These are phyloP conservation scores for Tylopilus intermedius DNA, from an alignment of 768 basidiomycete genomes.

Conservation along the genomic window DNA sequence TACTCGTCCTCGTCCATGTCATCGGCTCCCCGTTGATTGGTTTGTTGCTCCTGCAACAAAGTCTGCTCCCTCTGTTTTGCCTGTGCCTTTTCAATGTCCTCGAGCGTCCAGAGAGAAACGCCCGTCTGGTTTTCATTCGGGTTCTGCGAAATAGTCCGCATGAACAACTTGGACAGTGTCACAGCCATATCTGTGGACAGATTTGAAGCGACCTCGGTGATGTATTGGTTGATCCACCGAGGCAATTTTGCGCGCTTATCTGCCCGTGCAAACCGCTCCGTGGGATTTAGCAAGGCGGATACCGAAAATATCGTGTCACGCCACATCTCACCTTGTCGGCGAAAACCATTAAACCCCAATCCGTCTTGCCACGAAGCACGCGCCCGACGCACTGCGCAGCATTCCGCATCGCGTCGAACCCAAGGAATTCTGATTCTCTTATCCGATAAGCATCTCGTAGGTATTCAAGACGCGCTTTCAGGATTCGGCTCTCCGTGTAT, in stretches of 20 bases:
- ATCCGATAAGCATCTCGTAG: constrained; percentile 98
- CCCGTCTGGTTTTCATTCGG: constrained; percentile 95
- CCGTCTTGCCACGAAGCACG: constrained; percentile 95
- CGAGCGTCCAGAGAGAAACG: constrained; percentile 89
- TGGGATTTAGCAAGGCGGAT: neutral
- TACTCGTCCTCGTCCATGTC: constrained; percentile 53
- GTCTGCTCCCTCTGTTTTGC: constrained; percentile 69
- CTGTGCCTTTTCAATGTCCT: constrained; percentile 85
- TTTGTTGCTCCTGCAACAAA: constrained; percentile 37
- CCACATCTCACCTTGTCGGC: constrained; percentile 80
- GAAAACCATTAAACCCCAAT: constrained; percentile 99
- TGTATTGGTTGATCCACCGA: constrained; percentile 98
- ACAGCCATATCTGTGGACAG: constrained; percentile 97
- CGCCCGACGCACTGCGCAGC: constrained; percentile 99
- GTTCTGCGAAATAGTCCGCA: constrained; percentile 98
- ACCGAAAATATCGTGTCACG: neutral
- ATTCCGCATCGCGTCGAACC: constrained; percentile 99
- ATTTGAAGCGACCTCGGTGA: constrained; percentile 97
- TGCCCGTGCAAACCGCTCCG: constrained; percentile 85
- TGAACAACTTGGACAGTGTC: constrained; percentile 90
- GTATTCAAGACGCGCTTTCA: constrained; percentile 96
- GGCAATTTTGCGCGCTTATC: constrained; percentile 95
- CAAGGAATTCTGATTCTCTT: constrained; percentile 96
- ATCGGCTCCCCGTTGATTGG: constrained; percentile 22
- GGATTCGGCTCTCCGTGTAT: constrained; percentile 95